Evolutionary conservation across 2,329 filamentous ascomycete species (phyloP), one percentile per base, ranked within the genome.

Genomic region (Colletotrichum spinosum): DNA sequence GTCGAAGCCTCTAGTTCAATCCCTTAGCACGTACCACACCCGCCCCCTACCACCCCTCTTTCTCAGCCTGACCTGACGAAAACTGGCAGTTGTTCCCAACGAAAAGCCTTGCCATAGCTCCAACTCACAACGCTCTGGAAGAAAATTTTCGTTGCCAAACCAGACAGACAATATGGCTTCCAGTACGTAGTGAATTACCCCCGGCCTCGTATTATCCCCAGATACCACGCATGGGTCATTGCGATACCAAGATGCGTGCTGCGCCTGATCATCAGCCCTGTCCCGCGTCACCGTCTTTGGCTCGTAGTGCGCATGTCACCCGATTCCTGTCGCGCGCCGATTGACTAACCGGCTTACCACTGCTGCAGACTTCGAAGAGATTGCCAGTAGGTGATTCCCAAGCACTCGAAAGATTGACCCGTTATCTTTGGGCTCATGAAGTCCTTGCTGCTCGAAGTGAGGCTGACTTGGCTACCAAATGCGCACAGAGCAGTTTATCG

Each of bases 401-500:
- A 33, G 4, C 10, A 15, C 15, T 15, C 15, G 15, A 46, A 8
- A 11, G 8, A 9, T 6, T 46, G 44, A 17, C 44, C 11, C 15
- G 6, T 15, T 46, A 11, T 17, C 8, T 17, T 10, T 17, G n/a
- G 38, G 15, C 54, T 41, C 42, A 38, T 5, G 13, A 52, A 12
- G 37, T 13, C 15, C 8, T 13, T 4, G n/a, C 7, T 44, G 17
- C 25, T 41, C 13, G 44, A 65, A n/a, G 13, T n/a, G 33, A 49
- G 8, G 55, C 54, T 60, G 41, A 65, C 25, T 39, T 8, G 33
- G 34, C 15, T 17, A 38, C 25, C 5, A 17, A 8, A 46, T 35
- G 44, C 41, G 41, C 44, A 50, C 76, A 97, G 94, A 90, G 78
- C 88, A 97, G 81, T 97, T 98, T 81, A 90, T 95, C 71, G 77